phyloP scores from a whole-genome alignment of 768 basidiomycete species.

The Rhizopogon vulgaris region DNA sequence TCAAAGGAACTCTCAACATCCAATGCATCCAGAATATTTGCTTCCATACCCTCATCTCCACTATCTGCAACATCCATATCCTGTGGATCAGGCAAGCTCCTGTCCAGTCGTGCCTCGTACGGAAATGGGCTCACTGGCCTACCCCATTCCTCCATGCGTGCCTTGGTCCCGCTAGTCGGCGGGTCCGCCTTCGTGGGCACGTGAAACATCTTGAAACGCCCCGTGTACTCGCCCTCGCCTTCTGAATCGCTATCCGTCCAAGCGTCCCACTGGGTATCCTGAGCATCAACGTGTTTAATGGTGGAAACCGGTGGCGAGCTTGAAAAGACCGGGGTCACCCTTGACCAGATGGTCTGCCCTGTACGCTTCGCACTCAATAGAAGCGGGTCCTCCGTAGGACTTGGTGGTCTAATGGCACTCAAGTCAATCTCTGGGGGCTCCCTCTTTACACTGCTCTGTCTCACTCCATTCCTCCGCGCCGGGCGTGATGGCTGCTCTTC shows the following conservation, averaged over 20 bases:
- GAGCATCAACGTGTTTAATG: slow-evolving; percentile 5
- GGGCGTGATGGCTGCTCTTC: slow-evolving; percentile 20
- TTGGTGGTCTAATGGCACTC: slow-evolving; percentile 59
- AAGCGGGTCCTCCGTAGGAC: slow-evolving; percentile 72
- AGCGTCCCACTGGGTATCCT: slow-evolving; percentile 12
- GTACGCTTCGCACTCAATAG: slow-evolving; percentile 44
- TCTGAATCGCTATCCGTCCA: slow-evolving; percentile 19
- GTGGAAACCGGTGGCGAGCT: slow-evolving; percentile 23
- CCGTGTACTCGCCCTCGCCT: slow-evolving; percentile 59
- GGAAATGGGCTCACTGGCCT: slow-evolving; percentile 68
- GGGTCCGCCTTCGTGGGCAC: slow-evolving; percentile 64
- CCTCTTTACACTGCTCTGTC: slow-evolving; percentile 39
- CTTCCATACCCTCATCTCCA: slow-evolving; percentile 10
- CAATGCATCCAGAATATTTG: neutral
- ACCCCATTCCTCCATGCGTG: slow-evolving; percentile 55
- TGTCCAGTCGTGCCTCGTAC: slow-evolving; percentile 25
- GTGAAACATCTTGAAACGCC: slow-evolving; percentile 47
- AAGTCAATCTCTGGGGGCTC: slow-evolving; percentile 64
- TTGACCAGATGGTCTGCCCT: slow-evolving; percentile 21
- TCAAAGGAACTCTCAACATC: neutral
- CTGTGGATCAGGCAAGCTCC: slow-evolving; percentile 12
- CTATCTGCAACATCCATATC: neutral
- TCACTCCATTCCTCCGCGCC: neutral
- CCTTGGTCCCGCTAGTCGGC: slow-evolving; percentile 48
- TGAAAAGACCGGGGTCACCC: slow-evolving; percentile 31